Percentiles rank a stretch among this genome's conserved stretches.
These are phyloP conservation scores for Saturnispora ahearnii DNA, from an alignment of 805 yeast species.

Conservation along the genomic window DNA sequence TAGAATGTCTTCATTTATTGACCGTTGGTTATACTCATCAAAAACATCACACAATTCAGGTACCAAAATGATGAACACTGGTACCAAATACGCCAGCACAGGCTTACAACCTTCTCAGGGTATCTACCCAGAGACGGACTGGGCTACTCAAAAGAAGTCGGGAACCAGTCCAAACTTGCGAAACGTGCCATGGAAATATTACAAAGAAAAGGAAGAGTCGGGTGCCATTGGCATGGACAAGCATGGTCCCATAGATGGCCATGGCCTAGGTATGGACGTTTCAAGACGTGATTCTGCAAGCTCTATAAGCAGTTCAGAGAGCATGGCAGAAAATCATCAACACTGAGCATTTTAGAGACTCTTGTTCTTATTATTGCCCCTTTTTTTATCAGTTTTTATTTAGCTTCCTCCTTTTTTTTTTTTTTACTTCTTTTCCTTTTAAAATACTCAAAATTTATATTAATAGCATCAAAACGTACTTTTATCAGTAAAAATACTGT, in stretches of 20 bases:
- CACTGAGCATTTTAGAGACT: background rate
- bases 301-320: background rate
- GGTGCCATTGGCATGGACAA: background rate
- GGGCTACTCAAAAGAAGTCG: slow-evolving; percentile 5
- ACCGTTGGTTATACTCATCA: slow-evolving; percentile 27
- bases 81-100: slow-evolving; percentile 13
- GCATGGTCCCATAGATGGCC: background rate
- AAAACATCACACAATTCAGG: slow-evolving; percentile 15
- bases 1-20: slow-evolving; percentile 27
- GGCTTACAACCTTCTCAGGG: slow-evolving; percentile 17
- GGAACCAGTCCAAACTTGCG: slow-evolving; percentile 22
- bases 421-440: no score
- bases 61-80: slow-evolving; percentile 20
- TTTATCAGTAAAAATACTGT: no score
- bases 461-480: no score
- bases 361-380: background rate
- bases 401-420: no score
- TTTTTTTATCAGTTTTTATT: background rate
- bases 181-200: slow-evolving; percentile 26
- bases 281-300: background rate
- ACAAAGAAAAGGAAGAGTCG: slow-evolving; percentile 7
- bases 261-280: background rate
- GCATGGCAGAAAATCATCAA: background rate
- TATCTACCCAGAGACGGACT: slow-evolving; percentile 18
- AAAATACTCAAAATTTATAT: no score